Conservation (phyloP, 306 rosid genomes). For the Sindora glabra region DNA sequence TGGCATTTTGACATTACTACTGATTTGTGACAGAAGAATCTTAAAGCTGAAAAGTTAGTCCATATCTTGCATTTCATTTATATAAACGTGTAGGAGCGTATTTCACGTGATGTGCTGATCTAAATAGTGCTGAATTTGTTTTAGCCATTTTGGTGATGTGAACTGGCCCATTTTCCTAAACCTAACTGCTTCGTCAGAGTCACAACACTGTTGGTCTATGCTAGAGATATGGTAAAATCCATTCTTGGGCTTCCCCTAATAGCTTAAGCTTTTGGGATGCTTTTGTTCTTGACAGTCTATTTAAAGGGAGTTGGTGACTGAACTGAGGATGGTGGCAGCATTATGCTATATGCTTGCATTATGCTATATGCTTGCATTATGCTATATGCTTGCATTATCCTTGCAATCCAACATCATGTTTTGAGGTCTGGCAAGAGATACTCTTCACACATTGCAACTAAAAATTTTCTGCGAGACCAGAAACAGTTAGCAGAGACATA, state of each 20-base stretch:
- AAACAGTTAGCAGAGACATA: slow-evolving; percentile 2
- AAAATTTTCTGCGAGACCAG: neutral
- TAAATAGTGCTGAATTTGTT: neutral
- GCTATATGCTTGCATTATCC: neutral
- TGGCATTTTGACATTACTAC: neutral
- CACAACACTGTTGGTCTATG: neutral
- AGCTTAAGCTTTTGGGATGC: too few species aligned
- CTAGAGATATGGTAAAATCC: too few species aligned
- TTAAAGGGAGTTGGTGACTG: too few species aligned
- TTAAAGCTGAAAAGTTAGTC: neutral
- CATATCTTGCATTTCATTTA: neutral
- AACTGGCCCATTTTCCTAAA: neutral
- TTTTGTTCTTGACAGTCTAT: too few species aligned
- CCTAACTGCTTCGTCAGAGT: neutral
- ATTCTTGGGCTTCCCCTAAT: too few species aligned
- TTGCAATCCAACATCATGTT: neutral
- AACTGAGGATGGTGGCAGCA: neutral
- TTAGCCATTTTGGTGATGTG: neutral
- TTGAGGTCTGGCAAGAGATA: neutral
- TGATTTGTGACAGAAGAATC: neutral
- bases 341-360: too few species aligned
- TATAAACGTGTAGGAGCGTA: neutral
- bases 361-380: too few species aligned
- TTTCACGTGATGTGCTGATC: neutral
- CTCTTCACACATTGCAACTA: neutral